Conservation (phyloP, 2,329 filamentous ascomycete genomes). For the Penicillium sp. region DNA sequence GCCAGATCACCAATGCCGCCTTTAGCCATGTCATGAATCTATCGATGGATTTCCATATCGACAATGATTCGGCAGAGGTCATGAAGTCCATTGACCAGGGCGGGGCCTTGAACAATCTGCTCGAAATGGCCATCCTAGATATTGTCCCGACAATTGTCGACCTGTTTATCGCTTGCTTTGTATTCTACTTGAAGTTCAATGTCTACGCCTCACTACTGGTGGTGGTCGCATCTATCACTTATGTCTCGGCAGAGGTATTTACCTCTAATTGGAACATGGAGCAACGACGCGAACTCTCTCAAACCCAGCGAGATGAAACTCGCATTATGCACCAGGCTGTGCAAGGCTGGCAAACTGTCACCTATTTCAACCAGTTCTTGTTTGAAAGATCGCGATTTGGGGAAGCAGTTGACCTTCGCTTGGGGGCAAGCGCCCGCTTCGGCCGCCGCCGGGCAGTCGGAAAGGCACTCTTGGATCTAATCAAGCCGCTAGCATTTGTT, state of each 20-base stretch:
- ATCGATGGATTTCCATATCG: conserved; percentile 69
- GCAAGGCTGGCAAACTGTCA: conserved; percentile 61
- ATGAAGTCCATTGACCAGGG: conserved; percentile 67
- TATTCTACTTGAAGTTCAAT: conserved; percentile 63
- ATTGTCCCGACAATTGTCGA: conserved; percentile 61
- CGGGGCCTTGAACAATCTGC: conserved; percentile 58
- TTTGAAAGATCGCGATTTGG: conserved; percentile 55
- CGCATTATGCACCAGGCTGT: conserved; percentile 60
- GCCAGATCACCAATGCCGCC: conserved; percentile 59
- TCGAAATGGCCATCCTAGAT: conserved; percentile 61
- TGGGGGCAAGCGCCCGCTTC: neutral
- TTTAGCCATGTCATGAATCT: conserved; percentile 69
- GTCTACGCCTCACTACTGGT: conserved; percentile 56
- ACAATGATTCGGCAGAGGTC: conserved; percentile 65
- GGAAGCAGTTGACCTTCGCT: conserved; percentile 7
- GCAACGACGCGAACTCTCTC: conserved; percentile 39
- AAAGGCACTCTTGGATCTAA: conserved; percentile 37
- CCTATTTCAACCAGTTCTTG: conserved; percentile 57
- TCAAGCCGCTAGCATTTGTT: conserved; percentile 47
- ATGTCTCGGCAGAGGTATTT: conserved; percentile 51
- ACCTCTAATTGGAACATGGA: conserved; percentile 42
- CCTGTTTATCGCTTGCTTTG: conserved; percentile 17
- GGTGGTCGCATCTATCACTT: conserved; percentile 48
- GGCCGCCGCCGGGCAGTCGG: conserved; percentile 3
- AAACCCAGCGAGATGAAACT: conserved; percentile 51